These are phyloP conservation scores for Paraconiothyrium sp. DNA, from an alignment of 2,329 filamentous ascomycete genomes.

Conservation along the genomic window DNA sequence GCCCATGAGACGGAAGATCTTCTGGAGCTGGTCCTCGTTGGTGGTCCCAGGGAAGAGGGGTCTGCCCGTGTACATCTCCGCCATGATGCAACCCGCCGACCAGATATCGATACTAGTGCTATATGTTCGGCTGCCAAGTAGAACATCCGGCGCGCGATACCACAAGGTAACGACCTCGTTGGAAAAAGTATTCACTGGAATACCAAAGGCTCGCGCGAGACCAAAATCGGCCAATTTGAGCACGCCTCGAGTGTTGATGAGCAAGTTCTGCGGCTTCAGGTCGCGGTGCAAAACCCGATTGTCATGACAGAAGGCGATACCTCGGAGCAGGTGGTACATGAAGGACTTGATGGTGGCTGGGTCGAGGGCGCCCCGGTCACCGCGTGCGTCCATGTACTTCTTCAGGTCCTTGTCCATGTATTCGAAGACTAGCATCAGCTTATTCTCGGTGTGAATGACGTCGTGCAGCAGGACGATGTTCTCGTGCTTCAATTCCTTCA, in stretches of 20 bases:
- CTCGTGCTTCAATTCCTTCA: conserved; percentile 99
- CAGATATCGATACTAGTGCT: conserved; percentile 99
- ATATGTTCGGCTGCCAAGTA: conserved; percentile 93
- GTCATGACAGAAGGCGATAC: conserved; percentile 97
- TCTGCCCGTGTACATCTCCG: conserved; percentile 97
- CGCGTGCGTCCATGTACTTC: conserved; percentile 96
- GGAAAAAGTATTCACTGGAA: conserved; percentile 97
- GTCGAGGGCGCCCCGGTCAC: conserved; percentile 88
- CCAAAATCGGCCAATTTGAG: conserved; percentile 96
- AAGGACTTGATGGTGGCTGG: conserved; percentile 95
- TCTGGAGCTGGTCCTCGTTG: conserved; percentile 95
- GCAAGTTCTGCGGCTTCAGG: conserved; percentile 93
- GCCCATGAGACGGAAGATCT: conserved; percentile 98
- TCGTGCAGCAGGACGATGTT: conserved; percentile 98
- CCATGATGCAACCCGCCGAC: conserved; percentile 99
- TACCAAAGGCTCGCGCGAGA: conserved; percentile 91
- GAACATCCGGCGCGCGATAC: conserved; percentile 96
- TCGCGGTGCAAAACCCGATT: conserved; percentile 96
- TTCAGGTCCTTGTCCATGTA: conserved; percentile 99
- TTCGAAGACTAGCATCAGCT: conserved; percentile 99
- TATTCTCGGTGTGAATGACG: conserved; percentile 99
- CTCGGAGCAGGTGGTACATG: conserved; percentile 96
- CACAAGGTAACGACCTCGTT: conserved; percentile 98
- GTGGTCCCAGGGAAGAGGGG: conserved; percentile 97
- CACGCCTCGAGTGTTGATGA: conserved; percentile 91